phyloP scores from a whole-genome alignment of 169 alveolate species.

The Cyclospora cayetanensis region DNA sequence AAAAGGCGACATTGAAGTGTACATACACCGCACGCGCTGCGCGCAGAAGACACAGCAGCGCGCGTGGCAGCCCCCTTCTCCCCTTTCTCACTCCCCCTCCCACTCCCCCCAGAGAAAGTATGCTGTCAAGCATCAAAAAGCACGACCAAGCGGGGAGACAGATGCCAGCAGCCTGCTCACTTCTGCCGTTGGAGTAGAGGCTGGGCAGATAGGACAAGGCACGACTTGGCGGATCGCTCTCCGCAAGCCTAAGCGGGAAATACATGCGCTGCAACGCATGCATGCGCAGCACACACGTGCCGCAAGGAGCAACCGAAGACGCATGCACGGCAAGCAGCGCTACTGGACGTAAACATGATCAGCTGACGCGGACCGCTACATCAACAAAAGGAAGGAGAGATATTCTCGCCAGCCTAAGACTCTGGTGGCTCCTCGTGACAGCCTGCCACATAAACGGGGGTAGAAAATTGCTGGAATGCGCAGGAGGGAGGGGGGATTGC shows the following conservation, averaged over 20 bases:
- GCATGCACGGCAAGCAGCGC: not conserved
- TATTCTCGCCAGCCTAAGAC: too few species aligned
- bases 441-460: too few species aligned
- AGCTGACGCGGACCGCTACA: not conserved
- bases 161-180: not conserved
- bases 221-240: not conserved
- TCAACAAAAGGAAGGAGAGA: not conserved
- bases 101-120: too few species aligned
- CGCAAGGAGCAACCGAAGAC: too few species aligned
- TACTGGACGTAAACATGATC: not conserved
- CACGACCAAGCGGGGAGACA: not conserved
- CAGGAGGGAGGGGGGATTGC: too few species aligned
- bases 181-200: not conserved
- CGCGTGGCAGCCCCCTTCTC: too few species aligned
- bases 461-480: too few species aligned
- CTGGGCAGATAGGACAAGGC: not conserved
- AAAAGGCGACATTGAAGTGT: not conserved
- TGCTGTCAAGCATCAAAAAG: not conserved
- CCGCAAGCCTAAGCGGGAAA: not conserved
- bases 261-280: too few species aligned
- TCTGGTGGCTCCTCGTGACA: too few species aligned
- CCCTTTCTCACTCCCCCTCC: too few species aligned
- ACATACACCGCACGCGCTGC: not conserved
- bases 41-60: too few species aligned
- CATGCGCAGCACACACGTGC: too few species aligned